Base-by-base conservation (phyloP, 106 monocot species). In the Ottelia alismoides region DNA sequence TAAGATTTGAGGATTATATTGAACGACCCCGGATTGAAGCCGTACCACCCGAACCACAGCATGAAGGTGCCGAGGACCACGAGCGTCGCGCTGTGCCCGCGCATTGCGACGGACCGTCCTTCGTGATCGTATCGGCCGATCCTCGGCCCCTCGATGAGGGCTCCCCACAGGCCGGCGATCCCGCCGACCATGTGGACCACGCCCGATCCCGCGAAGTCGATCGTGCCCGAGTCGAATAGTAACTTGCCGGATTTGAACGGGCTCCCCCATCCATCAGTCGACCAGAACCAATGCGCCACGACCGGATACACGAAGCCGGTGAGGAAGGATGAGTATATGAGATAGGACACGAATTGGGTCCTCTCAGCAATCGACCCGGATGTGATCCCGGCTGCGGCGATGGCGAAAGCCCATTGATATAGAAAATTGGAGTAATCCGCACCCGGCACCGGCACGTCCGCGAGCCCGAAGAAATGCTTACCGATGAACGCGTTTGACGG, bases 381-480 rank as follows among this genome's bases (percentile, higher is more conserved):
- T n/a, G 58, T 58, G 70, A 75, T 60, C 65, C 64, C 22, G 75
- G 69, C 10, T 69, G 57, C 75, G n/a, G 83, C 78, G 6, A 78
- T 71, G 11, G 83, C 83, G 62, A 78, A 74, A 52, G 83, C 83
- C 56, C 77, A 83, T n/a, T n/a, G n/a, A n/a, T n/a, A n/a, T n/a
- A n/a, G n/a, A n/a, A n/a, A n/a, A n/a, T n/a, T n/a, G n/a, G 51
- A 78, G 60, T 78, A 83, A 64, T 83, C 74, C 59, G 64, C 70
- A 17, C 26, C 46, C 17, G 60, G 60, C 3, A 27, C 0, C 22
- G 60, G 56, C 10, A 57, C 56, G 2, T 35, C 21, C 18, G 31
- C 24, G 31, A 57, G 56, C n/a, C 53, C 52, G 45, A 78, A 65
- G 64, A 23, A 54, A 25, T 54, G 64, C 3, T 44, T 30, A 1